A percentile compares a stretch with the other conserved stretches of the same genome.
phyloP scores from a whole-genome alignment of 2,329 filamentous ascomycete species.

The Trichophyton benhamiae region DNA sequence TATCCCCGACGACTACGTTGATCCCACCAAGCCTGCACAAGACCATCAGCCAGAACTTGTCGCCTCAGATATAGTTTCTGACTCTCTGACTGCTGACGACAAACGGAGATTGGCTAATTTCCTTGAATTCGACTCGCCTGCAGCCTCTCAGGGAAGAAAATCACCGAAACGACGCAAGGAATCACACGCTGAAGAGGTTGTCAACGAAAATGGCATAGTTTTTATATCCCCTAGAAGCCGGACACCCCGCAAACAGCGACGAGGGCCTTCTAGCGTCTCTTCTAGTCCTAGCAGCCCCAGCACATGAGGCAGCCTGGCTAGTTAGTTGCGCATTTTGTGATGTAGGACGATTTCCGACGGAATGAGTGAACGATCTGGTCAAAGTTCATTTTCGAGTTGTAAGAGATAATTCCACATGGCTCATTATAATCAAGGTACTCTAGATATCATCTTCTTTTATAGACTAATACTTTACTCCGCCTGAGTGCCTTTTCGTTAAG shows the following conservation, averaged over 20 bases:
- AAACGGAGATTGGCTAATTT: not conserved
- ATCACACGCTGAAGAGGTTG: not conserved
- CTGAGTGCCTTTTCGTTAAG: too few relatives aligned
- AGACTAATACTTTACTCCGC: too few relatives aligned
- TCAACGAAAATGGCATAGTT: slow-evolving; percentile 3
- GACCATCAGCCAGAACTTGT: not conserved
- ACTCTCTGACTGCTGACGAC: not conserved
- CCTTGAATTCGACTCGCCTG: not conserved
- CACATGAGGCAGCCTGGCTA: not conserved
- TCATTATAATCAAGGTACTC: too few relatives aligned
- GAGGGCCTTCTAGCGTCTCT: not conserved
- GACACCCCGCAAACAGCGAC: slow-evolving; percentile 2
- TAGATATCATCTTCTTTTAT: too few relatives aligned
- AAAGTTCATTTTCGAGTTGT: too few relatives aligned
- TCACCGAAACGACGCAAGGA: not conserved
- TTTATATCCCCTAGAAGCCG: not conserved
- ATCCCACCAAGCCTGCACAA: not conserved
- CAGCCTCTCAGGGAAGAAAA: not conserved
- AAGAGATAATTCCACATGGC: too few relatives aligned
- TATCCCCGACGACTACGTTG: slow-evolving; percentile 20
- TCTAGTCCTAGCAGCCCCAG: not conserved
- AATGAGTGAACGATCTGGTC: too few relatives aligned
- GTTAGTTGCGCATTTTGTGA: not conserved
- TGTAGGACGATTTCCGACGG: too few relatives aligned
- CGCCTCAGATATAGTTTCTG: not conserved